Evolutionary conservation across 208 protist species (phyloP), one percentile per base, ranked within the genome.

Genomic region (Trypanosoma cruzi): DNA sequence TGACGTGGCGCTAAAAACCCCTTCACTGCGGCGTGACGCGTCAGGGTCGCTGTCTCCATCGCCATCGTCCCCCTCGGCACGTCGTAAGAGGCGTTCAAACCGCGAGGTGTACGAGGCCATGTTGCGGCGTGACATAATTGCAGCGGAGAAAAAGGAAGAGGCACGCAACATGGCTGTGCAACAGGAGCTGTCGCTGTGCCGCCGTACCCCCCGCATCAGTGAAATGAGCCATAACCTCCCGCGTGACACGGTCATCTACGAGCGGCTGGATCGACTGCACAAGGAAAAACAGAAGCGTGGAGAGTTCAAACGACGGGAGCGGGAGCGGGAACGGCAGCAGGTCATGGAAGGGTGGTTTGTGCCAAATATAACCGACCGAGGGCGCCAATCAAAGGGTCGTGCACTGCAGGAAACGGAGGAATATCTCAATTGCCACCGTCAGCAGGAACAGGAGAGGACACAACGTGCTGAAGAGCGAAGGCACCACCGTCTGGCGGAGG

Each of bases 61-160:
- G 1, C 13, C 36, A 14, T 13, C 57, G 13, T 14, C 57, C 13
- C 14, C 16, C 7, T 26, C 36, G 13, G 22, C 36, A 4, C 46
- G 28, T 11, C 64, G 26, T 37, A 0, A 22, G 16, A 37, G 36
- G 46, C 44, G 46, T 29, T 37, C 55, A 26, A 60, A 37, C n/a
- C 55, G 37, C 26, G 54, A 46, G 2, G 31, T 79, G 29, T 64
- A 78, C 20, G 74, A 75, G 24, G 31, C 4, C 0, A 36, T 82
- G 16, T 11, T 77, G 26, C 58, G 71, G 20, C 11, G 63, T 8
- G 76, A 58, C 6, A 32, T 36, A 14, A 37, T 75, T 18, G 73
- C 61, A 18, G 55, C 75, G 46, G 67, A 81, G 48, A 64, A 56
- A 10, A 48, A 34, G 31, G 72, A 81, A 26, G 53, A 54, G 50